Base-by-base conservation (phyloP, 1,139 yeast genomes). In the Scheffersomyces quercinus region DNA sequence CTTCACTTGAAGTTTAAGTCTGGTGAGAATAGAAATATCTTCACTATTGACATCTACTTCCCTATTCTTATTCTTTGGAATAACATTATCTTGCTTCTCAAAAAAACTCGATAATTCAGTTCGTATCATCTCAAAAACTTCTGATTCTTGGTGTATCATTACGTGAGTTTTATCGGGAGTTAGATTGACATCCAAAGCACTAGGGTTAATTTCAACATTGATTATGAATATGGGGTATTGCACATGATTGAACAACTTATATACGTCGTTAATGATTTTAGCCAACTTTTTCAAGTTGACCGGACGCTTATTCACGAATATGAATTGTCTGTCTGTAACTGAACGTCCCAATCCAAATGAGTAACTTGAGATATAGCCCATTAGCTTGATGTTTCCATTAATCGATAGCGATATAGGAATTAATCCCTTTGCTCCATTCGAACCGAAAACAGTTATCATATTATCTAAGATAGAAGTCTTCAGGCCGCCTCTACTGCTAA, bases 81-180 rank as follows among this genome's bases (percentile, higher is more conserved):
- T 67, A 10, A 64, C 62, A 40, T 74, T 68, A 34, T 76, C 83
- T 49, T 75, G 78, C 0, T 54, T 47, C 37, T 75, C 70, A 56
- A 72, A 85, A 50, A 75, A 73, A 1, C 60, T 57, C 1, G 56
- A 53, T 20, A 85, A 50, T 31, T 64, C 59, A 24, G 64, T 70
- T 43, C 77, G 67, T 3, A 89, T 54, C 1, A 66, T 63, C 33
- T 83, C 86, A 7, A 86, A 54, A 1, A 90, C 60, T 11, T 65
- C 62, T 4, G 65, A 62, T 59, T 91, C 97, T 48, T 81, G 74
- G 44, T 85, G 91, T 1, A 93, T 59, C 52, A 88, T 58, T 2
- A 93, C 73, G 3, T 82, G 78, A 38, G 95, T 70, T 59, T 93
- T 93, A 59, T 93, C 97, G 0, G 99, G 99, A 0, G 96, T 83